Conservation (phyloP, 441 rosid genomes). For the Gossypium armourianum region DNA sequence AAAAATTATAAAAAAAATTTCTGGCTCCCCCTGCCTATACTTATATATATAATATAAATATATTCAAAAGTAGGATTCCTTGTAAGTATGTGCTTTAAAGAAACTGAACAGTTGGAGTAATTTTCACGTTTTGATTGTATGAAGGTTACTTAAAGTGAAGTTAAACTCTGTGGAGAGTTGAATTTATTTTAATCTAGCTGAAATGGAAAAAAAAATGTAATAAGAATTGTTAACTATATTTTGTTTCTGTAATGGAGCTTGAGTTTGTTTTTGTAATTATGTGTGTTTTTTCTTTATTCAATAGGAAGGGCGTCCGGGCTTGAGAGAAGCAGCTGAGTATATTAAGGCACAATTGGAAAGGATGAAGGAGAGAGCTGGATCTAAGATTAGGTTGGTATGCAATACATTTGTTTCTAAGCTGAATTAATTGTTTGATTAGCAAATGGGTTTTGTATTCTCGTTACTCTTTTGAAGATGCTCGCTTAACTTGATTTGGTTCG, state of each 20-base stretch:
- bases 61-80: too few species aligned
- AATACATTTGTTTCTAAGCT: constrained; percentile 1
- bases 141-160: not conserved
- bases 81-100: too few species aligned
- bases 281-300: not conserved
- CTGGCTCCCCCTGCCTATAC: too few species aligned
- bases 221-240: too few species aligned
- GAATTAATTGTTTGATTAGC: not conserved
- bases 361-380: constrained; percentile 64
- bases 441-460: constrained; percentile 1
- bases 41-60: too few species aligned
- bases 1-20: too few species aligned
- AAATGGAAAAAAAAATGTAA: not conserved
- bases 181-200: not conserved
- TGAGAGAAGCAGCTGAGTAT: constrained; percentile 71
- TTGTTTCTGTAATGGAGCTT: not conserved
- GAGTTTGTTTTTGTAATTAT: not conserved
- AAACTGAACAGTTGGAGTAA: too few species aligned
- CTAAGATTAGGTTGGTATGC: constrained; percentile 43
- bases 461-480: not conserved
- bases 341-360: constrained; percentile 61
- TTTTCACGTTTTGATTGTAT: too few species aligned
- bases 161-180: not conserved
- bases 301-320: constrained; percentile 86
- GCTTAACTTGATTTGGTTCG: not conserved